These are phyloP conservation scores for Barnettozyma populi DNA, from an alignment of 805 yeast species.

Conservation along the genomic window DNA sequence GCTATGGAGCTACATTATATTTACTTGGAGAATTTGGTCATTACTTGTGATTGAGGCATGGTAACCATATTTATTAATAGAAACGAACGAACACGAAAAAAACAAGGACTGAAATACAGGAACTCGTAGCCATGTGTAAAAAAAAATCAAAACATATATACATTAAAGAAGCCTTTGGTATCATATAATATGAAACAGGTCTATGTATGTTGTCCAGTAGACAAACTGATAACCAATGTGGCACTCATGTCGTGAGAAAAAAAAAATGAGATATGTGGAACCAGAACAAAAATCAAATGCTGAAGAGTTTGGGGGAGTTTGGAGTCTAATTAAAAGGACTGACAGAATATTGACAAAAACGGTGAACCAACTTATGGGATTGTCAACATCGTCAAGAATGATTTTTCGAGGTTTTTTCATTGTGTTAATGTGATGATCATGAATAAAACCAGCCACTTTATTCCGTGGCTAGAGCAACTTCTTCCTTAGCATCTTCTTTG, in stretches of 20 bases:
- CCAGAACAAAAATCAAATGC: not conserved
- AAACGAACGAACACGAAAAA: too few relatives aligned
- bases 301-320: not conserved
- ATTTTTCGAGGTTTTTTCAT: not conserved
- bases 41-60: too few relatives aligned
- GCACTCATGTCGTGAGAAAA: not conserved
- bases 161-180: not conserved
- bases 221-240: not conserved
- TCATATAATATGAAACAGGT: not conserved
- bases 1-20: too few relatives aligned
- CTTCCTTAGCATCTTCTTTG: not conserved
- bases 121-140: not conserved
- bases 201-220: not conserved
- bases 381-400: not conserved
- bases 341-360: not conserved
- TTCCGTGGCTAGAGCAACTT: not conserved
- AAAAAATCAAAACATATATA: conserved; percentile 1
- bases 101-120: not conserved
- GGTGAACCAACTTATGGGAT: not conserved
- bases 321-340: conserved; percentile 1
- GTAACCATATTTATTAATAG: too few relatives aligned
- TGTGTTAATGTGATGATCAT: not conserved
- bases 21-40: too few relatives aligned
- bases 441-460: not conserved
- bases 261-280: not conserved